A percentile compares a stretch with the other conserved stretches of the same genome.
Evolutionary conservation across 2,329 filamentous ascomycete species (phyloP).

Genomic region (Ambrosiella xylebori): DNA sequence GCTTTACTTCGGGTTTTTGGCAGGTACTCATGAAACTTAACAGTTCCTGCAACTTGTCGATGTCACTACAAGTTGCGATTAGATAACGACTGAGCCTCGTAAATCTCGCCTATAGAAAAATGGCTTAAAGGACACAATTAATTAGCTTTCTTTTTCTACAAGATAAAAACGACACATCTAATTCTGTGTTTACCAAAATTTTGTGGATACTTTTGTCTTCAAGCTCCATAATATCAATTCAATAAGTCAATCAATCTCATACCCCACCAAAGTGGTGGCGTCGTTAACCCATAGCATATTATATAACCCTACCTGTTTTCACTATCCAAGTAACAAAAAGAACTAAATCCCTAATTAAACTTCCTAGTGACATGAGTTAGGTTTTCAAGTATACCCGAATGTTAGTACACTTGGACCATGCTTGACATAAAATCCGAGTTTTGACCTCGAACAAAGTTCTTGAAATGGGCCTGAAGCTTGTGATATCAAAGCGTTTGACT

Average conservation of each 20-base stretch:
- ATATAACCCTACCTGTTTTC: not conserved
- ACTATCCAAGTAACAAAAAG: too few species aligned
- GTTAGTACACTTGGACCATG: not conserved
- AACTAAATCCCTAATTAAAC: too few species aligned
- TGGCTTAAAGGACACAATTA: too few species aligned
- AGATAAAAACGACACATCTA: too few species aligned
- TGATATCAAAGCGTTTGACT: not conserved
- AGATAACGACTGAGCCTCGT: not conserved
- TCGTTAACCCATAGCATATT: not conserved
- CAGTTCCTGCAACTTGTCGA: not conserved
- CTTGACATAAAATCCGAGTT: constrained; percentile 1
- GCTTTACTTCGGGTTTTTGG: too few species aligned
- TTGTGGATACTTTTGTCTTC: too few species aligned
- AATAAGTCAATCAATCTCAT: too few species aligned
- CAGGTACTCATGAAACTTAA: too few species aligned
- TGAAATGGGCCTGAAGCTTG: not conserved
- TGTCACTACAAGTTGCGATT: not conserved
- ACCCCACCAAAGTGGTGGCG: too few species aligned
- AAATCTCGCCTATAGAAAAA: not conserved
- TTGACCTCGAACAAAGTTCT: not conserved
- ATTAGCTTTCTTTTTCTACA: too few species aligned
- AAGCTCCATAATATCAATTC: too few species aligned
- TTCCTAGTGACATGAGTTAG: not conserved
- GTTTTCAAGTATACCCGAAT: not conserved
- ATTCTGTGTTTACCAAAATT: too few species aligned